Percentiles rank a stretch among this genome's conserved stretches.
phyloP scores from a whole-genome alignment of 805 yeast genomes.

The Monosporozyma yasuniensis region DNA sequence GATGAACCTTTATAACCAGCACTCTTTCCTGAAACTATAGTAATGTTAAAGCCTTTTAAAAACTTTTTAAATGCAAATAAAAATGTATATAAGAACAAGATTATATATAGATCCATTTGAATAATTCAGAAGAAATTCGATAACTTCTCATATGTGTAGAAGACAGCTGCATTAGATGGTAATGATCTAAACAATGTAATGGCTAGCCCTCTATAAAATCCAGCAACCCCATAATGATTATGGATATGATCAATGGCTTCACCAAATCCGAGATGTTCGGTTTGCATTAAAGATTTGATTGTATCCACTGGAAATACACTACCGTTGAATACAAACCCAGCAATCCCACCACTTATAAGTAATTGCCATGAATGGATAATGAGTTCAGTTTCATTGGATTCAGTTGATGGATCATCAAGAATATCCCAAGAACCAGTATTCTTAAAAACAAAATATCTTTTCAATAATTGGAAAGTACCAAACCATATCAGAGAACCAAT shows the following conservation, averaged over 20 bases:
- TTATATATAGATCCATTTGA: neutral
- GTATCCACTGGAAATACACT: slow-evolving; percentile 87
- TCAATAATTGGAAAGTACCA: slow-evolving; percentile 67
- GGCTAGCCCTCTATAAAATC: slow-evolving; percentile 76
- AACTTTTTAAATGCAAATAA: no score
- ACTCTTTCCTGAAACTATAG: no score
- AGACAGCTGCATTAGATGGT: slow-evolving; percentile 85
- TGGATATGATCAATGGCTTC: slow-evolving; percentile 34
- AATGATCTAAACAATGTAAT: slow-evolving; percentile 72
- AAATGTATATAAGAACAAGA: neutral
- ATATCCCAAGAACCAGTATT: slow-evolving; percentile 5
- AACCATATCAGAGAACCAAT: slow-evolving; percentile 94
- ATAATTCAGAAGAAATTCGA: neutral
- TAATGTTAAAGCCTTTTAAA: no score
- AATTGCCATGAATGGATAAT: slow-evolving; percentile 41
- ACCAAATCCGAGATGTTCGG: slow-evolving; percentile 32
- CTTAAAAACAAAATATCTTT: slow-evolving; percentile 16
- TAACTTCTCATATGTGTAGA: slow-evolving; percentile 58
- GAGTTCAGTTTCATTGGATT: slow-evolving; percentile 6
- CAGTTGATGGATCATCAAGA: slow-evolving; percentile 11
- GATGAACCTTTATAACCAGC: no score
- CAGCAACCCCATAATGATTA: slow-evolving; percentile 52
- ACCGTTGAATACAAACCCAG: slow-evolving; percentile 76
- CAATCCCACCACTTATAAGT: slow-evolving; percentile 74
- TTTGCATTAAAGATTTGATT: slow-evolving; percentile 75